Base-by-base conservation (phyloP, 2,329 filamentous ascomycete species). In the Hypocreales sp. region DNA sequence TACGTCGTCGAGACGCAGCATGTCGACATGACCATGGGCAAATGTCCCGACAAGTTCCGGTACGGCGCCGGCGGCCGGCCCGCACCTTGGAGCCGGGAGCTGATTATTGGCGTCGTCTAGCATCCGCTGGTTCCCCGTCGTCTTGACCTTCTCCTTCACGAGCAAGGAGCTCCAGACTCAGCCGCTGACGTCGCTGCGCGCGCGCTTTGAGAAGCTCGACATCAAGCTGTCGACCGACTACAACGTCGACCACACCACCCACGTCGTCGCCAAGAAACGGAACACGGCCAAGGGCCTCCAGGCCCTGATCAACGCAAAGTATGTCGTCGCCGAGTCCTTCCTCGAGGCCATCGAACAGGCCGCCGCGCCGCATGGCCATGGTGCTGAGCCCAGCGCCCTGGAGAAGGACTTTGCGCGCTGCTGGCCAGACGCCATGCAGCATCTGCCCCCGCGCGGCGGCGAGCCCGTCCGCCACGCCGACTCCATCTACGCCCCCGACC, bases 221-320 rank as follows among this genome's bases (percentile, higher is more conserved):
- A 76, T 95, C 50, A 95, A 94, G 50, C 75, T 83, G 10, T 58
- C 79, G 10, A 61, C 69, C 23, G 75, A 84, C 4, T 94, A 83
- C 48, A 56, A 79, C 15, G 56, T 65, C 15, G 64, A 58, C 11
- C 56, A 67, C 16, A 94, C 87, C 0, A 93, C 87, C 0, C 86
- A 95, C 50, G 79, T 92, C 8, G 73, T 95, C 19, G 75, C 82
- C 7, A 80, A 74, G 48, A 94, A 92, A 53, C 69, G 90, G 25
- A 98, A 95, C 48, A 87, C 83, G 0, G 69, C 86, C 0, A 84
- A 83, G 38, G 82, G 81, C 0, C 61, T 98, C 3, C 83, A 92
- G 45, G 87, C 82, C 2, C 60, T 98, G 8, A 75, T 94, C 20
- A 79, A 84, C 41, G 83, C 71, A 10, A 78, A 68, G 48, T 71